Conservation (phyloP, 768 basidiomycete species). For the Filobasidium wieringae region DNA sequence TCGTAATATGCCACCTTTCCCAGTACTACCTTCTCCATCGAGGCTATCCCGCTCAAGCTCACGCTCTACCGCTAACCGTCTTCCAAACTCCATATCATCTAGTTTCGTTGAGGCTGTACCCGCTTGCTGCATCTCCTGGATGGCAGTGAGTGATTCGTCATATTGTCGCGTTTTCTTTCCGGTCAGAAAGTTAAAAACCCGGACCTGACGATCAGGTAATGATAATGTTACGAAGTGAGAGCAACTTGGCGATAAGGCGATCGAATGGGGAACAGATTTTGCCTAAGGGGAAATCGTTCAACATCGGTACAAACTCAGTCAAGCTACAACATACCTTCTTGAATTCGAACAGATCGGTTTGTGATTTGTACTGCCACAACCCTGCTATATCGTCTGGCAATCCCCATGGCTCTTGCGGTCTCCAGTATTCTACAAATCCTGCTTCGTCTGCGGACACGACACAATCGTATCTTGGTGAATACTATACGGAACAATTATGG, state of each 20-base stretch:
- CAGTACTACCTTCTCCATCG: conserved; percentile 45
- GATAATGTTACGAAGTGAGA: conserved; percentile 88
- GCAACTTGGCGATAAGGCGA: conserved; percentile 79
- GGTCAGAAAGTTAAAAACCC: conserved; percentile 78
- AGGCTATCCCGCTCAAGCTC: conserved; percentile 55
- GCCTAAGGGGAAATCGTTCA: conserved; percentile 46
- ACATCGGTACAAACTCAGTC: background rate
- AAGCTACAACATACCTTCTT: conserved; percentile 58
- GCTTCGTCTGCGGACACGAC: conserved; percentile 89
- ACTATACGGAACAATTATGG: no score
- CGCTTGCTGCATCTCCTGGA: conserved; percentile 98
- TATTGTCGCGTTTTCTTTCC: conserved; percentile 87
- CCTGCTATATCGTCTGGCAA: conserved; percentile 63
- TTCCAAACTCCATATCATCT: conserved; percentile 99
- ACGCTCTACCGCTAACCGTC: conserved; percentile 80
- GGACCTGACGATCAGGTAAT: conserved; percentile 76
- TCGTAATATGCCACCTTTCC: conserved; percentile 42
- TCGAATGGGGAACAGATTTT: conserved; percentile 79
- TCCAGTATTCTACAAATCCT: conserved; percentile 96
- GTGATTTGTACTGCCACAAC: conserved; percentile 80
- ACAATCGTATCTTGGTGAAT: conserved; percentile 76
- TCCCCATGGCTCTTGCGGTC: conserved; percentile 75
- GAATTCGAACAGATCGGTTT: conserved; percentile 92
- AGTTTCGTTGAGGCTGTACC: conserved; percentile 83
- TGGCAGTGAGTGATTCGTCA: conserved; percentile 82